These are phyloP conservation scores for Mortierella hygrophila DNA, from an alignment of 192 early-diverging fungal species.

Conservation along the genomic window DNA sequence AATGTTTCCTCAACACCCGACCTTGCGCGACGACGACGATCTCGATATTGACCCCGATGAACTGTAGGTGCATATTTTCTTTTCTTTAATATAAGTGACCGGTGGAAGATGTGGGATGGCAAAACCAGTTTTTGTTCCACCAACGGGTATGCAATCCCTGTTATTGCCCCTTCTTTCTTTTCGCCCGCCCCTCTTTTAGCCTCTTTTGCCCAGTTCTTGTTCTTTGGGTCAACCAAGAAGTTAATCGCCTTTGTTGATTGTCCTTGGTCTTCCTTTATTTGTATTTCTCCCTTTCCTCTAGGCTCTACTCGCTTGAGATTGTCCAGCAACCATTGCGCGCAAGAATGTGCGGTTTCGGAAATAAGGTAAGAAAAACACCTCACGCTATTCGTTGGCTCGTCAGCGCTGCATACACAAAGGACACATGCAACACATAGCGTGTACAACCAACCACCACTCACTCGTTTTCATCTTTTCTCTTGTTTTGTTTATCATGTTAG, in stretches of 20 bases:
- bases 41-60: constrained; percentile 28
- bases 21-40: constrained; percentile 29
- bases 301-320: constrained; percentile 70
- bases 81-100: neutral
- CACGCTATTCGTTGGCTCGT: too few relatives aligned
- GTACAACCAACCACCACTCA: neutral
- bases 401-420: neutral
- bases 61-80: constrained; percentile 17
- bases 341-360: constrained; percentile 83
- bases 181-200: neutral
- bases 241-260: neutral
- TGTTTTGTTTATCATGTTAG: constrained; percentile 37
- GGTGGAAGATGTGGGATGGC: neutral
- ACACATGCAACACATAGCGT: neutral
- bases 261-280: neutral
- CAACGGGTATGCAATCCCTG: neutral
- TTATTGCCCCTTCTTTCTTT: neutral
- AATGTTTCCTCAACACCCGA: constrained; percentile 11
- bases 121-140: neutral
- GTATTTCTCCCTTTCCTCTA: constrained; percentile 2
- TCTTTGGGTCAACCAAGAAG: neutral
- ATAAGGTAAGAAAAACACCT: constrained; percentile 64
- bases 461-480: neutral
- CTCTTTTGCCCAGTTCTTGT: neutral
- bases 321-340: constrained; percentile 82